Evolutionary conservation across 345 rosid species (phyloP).

Genomic region (Cardamine occulta): DNA sequence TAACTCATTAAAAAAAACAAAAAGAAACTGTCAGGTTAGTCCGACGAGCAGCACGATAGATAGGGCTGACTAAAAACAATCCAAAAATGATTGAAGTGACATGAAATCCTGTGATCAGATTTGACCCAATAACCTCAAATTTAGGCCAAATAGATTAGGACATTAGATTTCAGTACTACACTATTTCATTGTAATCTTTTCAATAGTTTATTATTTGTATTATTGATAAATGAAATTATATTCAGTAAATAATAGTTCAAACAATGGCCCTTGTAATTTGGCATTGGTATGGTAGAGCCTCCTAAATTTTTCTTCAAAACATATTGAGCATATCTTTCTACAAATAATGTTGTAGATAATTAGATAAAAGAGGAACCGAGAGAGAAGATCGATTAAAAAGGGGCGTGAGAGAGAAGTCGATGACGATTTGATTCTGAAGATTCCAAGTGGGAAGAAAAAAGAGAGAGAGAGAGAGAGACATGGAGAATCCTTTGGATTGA

Average conservation of each 20-base stretch:
- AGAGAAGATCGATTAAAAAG: background rate
- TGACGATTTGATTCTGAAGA: constrained; percentile 35
- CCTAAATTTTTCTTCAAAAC: background rate
- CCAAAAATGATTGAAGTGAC: background rate
- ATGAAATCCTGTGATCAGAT: background rate
- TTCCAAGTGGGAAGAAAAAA: constrained; percentile 36
- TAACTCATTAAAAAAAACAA: background rate
- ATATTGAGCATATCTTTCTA: background rate
- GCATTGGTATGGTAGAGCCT: background rate
- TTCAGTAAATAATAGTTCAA: background rate
- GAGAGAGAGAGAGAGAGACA: constrained; percentile 13
- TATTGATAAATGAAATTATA: background rate
- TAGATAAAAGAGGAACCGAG: background rate
- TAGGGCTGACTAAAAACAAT: background rate
- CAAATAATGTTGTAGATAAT: background rate
- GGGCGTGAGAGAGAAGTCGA: constrained; percentile 15
- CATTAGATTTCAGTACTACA: background rate
- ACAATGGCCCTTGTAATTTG: background rate
- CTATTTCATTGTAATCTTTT: background rate
- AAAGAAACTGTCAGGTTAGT: background rate
- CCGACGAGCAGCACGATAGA: background rate
- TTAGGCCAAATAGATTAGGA: background rate
- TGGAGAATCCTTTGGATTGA: constrained; percentile 48
- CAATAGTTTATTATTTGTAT: background rate
- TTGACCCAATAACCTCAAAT: background rate